These are phyloP conservation scores for Xylaria grammica DNA, from an alignment of 495 filamentous ascomycete genomes.

Conservation along the genomic window DNA sequence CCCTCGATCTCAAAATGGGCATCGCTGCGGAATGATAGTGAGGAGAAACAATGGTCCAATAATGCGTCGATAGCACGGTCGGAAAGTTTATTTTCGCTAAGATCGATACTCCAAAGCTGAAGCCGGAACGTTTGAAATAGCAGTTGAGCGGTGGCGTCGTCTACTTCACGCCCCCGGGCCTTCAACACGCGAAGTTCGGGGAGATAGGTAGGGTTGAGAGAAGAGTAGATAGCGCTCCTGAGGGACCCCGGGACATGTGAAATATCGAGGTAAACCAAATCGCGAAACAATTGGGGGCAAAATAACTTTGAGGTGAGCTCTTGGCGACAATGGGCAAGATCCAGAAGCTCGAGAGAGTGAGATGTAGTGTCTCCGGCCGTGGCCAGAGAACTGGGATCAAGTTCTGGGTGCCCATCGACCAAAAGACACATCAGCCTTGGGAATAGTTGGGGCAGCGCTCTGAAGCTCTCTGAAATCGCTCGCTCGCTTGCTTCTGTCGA, in stretches of 20 bases:
- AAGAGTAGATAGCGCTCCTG: constrained; percentile 29
- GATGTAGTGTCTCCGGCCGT: constrained; percentile 4
- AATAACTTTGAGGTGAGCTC: constrained; percentile 40
- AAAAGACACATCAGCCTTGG: constrained; percentile 45
- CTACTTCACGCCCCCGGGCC: constrained; percentile 42
- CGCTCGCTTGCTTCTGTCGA: constrained; percentile 39
- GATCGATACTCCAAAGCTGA: constrained; percentile 53
- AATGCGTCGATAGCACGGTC: constrained; percentile 39
- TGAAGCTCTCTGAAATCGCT: constrained; percentile 40
- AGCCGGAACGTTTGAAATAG: constrained; percentile 38
- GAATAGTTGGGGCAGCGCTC: constrained; percentile 33
- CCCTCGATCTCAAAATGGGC: constrained; percentile 44
- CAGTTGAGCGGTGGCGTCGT: constrained; percentile 33
- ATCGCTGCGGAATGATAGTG: constrained; percentile 28
- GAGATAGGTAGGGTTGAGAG: constrained; percentile 36
- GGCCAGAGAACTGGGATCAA: constrained; percentile 37
- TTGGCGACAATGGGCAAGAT: constrained; percentile 38
- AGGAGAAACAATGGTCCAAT: constrained; percentile 31
- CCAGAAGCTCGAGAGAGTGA: constrained; percentile 38
- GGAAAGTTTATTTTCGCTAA: constrained; percentile 49
- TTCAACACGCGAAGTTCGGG: constrained; percentile 50
- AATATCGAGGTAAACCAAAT: constrained; percentile 51
- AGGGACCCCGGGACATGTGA: constrained; percentile 47
- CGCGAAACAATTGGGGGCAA: constrained; percentile 32
- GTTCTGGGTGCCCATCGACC: constrained; percentile 42